Percentiles rank a stretch among this genome's conserved stretches.
These are phyloP conservation scores for Persicaria tinctoria DNA, from an alignment of 148 eudicot species.

Conservation along the genomic window DNA sequence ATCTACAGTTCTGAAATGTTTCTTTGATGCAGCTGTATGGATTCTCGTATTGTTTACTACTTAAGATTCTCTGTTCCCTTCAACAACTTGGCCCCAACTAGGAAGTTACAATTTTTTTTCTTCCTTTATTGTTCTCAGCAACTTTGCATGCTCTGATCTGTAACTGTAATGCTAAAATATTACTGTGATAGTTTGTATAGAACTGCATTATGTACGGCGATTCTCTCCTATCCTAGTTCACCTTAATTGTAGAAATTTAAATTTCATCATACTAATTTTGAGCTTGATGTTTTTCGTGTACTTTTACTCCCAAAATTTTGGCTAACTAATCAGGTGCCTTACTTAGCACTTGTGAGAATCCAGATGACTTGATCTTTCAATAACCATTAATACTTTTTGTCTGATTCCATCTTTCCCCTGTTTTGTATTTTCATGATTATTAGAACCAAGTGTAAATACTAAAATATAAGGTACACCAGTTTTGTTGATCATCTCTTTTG, in stretches of 20 bases:
- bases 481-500: background rate
- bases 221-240: no score
- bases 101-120: background rate
- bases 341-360: no score
- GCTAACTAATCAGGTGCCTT: no score
- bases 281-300: no score
- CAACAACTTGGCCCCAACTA: background rate
- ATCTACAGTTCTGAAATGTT: background rate
- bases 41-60: background rate
- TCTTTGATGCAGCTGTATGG: background rate
- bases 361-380: no score
- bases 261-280: no score
- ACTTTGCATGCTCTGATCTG: background rate
- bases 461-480: background rate
- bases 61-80: background rate
- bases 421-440: background rate
- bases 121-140: background rate
- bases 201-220: no score
- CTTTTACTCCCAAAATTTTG: no score
- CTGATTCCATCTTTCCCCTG: no score
- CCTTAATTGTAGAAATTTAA: no score
- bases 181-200: no score
- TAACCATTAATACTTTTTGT: no score
- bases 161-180: background rate
- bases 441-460: background rate